Evolutionary conservation across 2,329 filamentous ascomycete genomes (phyloP), one percentile per base, ranked within the genome.

Genomic region (Phialemonium atrogriseum): DNA sequence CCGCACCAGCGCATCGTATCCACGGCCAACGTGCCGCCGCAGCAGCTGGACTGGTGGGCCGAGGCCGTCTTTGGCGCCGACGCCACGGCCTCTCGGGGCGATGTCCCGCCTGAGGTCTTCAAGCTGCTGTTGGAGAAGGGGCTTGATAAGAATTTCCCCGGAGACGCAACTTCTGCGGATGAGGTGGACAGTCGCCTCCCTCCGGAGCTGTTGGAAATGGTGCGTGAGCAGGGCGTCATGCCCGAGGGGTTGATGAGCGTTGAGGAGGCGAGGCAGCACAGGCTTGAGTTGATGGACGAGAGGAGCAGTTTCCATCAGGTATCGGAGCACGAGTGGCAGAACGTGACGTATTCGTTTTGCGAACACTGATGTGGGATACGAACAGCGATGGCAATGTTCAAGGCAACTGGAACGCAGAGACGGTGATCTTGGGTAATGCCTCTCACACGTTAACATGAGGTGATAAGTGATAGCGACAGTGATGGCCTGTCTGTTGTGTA

Each of bases 1-100:
- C 74, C 74, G 0, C 45, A 63, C 18, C 43, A 54, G 5, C 60
- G 61, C 6, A 59, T 79, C 29, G 56, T 71, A 8, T 74, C 53
- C 4, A 55, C 55, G 1, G 49, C 48, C 15, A 54, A 56, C 20
- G 55, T 60, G n/a, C 58, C 58, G n/a, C 56, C 59, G 5, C 55
- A 61, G 38, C 52, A 45, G 17, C 41, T 42, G 24, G 49, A 55
- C 28, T 59, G 56, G 56, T 60, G 52, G 54, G 47, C 45, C 5
- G 46, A 46, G 16, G 42, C 31, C 4, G 29, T 35, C 6, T 33
- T 49, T 32, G 42, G 42, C 30, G 15, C 29, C 21, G 25, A 22
- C n/a, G 19, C 25, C 4, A 32, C 27, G 29, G 35, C 26, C 17
- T 15, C 18, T 7, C 27, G 13, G 23, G 38, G 35, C 16, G 29